A percentile compares a stretch with the other conserved stretches of the same genome.
phyloP scores from a whole-genome alignment of 106 monocot species.

The Ottelia alismoides region DNA sequence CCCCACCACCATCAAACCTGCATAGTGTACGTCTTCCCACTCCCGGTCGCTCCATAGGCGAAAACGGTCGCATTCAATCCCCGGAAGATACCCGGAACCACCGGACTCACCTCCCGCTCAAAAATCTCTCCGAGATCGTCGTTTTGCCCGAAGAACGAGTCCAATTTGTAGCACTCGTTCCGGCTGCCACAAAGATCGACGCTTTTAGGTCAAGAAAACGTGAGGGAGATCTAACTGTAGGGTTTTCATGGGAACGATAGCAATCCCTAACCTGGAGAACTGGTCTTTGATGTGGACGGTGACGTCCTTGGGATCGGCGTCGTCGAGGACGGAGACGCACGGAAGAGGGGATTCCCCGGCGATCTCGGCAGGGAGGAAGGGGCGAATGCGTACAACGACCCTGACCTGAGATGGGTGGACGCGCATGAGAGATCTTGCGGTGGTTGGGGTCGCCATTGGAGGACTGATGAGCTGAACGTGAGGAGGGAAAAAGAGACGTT shows the following conservation, averaged over 20 bases:
- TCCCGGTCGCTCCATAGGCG: slow-evolving; percentile 80
- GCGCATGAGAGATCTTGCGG: neutral
- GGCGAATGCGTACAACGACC: slow-evolving; percentile 74
- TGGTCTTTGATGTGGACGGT: slow-evolving; percentile 87
- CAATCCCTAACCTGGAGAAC: slow-evolving; percentile 40
- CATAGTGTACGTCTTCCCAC: slow-evolving; percentile 97
- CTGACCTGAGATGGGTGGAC: slow-evolving; percentile 30
- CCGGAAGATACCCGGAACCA: slow-evolving; percentile 56
- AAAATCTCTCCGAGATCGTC: slow-evolving; percentile 46
- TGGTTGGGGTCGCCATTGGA: neutral
- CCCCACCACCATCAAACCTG: slow-evolving; percentile 25
- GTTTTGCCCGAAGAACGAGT: slow-evolving; percentile 65
- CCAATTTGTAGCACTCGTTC: slow-evolving; percentile 87
- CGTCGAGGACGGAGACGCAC: slow-evolving; percentile 39
- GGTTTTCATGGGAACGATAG: neutral
- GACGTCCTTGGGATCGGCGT: slow-evolving; percentile 27
- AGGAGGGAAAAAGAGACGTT: neutral
- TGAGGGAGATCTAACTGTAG: neutral
- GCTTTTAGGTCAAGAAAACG: neutral
- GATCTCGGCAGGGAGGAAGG: slow-evolving; percentile 66
- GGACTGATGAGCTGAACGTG: neutral
- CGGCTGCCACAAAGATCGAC: slow-evolving; percentile 34
- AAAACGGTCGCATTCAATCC: slow-evolving; percentile 68
- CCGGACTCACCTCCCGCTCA: slow-evolving; percentile 31
- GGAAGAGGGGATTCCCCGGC: slow-evolving; percentile 7